Evolutionary conservation across 1,139 yeast genomes (phyloP), one percentile per base, ranked within the genome.

Genomic region (Debaryomycetaceae sp.): DNA sequence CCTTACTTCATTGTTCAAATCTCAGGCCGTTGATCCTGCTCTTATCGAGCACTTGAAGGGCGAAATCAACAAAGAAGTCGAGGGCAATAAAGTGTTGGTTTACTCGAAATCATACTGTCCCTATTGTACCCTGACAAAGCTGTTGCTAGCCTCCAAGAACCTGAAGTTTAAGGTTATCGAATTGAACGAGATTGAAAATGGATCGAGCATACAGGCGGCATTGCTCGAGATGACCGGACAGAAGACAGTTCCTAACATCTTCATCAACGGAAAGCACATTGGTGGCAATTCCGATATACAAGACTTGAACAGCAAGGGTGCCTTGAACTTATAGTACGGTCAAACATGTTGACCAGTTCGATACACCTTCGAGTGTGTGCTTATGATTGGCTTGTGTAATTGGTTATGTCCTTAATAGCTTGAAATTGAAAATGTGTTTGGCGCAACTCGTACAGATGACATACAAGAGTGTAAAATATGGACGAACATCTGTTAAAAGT

Each of bases 261-360:
- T 84, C 67, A 88, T 90, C 58, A 79, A 76, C 42, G 95, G 95
- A 45, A 72, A 87, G 64, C 95, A 87, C 68, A 80, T 90, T 56
- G 97, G 97, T 49, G 97, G 97, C 45, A 85, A 87, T 75, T 82
- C 89, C 36, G 95, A 87, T 53, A 67, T 88, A 49, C 93, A 87
- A 66, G 67, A 70, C 36, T 70, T 81, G 13, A 39, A 39, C 20
- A 17, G 20, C 20, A 17, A 17, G 20, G 20, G 20, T 17, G 20
- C 20, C 20, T 17, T 17, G 20, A 17, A 17, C 2, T 17, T 17
- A 17, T 17, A 17, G 20, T 2, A 17, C 4, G 20, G 20, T 17
- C 20, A 17, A 17, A 17, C 20, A 17, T 17, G 20, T 17, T 17
- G 20, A 17, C 20, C 20, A 17, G 20, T 17, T 17, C 20, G 20